phyloP scores from a whole-genome alignment of 768 basidiomycete genomes.

The Cystoderma amianthinum region DNA sequence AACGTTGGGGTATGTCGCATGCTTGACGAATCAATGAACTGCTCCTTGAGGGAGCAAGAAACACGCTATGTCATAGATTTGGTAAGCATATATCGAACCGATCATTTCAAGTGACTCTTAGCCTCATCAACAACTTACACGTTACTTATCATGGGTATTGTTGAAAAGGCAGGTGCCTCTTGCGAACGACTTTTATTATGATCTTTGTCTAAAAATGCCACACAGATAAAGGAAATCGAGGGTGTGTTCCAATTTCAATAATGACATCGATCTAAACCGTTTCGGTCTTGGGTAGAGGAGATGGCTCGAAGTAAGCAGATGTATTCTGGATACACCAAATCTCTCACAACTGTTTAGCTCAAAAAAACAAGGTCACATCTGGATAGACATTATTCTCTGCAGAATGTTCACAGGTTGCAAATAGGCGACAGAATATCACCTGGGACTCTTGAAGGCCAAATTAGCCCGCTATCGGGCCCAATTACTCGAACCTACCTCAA shows the following conservation, averaged over 20 bases:
- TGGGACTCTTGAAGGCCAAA: conserved; percentile 91
- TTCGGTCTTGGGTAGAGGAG: no score
- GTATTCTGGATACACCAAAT: neutral
- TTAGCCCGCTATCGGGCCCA: conserved; percentile 92
- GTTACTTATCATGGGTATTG: conserved; percentile 97
- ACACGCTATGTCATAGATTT: no score
- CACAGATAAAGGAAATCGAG: conserved; percentile 96
- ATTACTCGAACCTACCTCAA: conserved; percentile 84
- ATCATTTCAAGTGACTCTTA: no score
- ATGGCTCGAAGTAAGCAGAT: conserved; percentile 87
- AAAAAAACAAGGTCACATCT: conserved; percentile 83
- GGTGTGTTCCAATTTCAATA: no score
- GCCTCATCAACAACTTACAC: no score
- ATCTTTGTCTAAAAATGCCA: conserved; percentile 3
- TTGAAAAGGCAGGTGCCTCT: conserved; percentile 69
- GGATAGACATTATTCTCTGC: conserved; percentile 3
- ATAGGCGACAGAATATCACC: conserved; percentile 91
- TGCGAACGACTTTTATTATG: neutral
- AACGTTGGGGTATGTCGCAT: conserved; percentile 63
- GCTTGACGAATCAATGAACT: conserved; percentile 8
- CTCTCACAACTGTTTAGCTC: conserved; percentile 42
- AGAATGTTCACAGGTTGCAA: conserved; percentile 13
- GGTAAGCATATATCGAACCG: no score
- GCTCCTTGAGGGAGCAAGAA: no score
- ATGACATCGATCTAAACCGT: no score